Base-by-base conservation (phyloP, 371 early-diverging fungal species). In the Fennellomyces sp. region DNA sequence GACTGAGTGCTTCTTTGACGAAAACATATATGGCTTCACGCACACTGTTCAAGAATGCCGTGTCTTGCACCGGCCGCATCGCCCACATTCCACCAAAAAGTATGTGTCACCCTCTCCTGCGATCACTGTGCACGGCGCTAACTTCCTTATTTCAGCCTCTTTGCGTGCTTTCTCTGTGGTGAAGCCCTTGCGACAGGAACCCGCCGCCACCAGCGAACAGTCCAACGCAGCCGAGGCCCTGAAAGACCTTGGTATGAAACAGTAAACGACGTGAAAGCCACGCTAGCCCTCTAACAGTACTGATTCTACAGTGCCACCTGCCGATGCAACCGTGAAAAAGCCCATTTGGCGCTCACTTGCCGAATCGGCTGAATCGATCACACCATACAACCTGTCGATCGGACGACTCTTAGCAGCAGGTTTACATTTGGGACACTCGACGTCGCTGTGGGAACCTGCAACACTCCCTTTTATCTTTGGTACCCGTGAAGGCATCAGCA, bases 401-500 rank as follows among this genome's bases (percentile, higher is more conserved):
- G 72, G 85, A 17, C 75, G 84, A 42, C 82, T 98, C 52, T 72
- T 97, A 71, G 91, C 91, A 8, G 92, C 95, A 10, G 91, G 91
- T 52, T 82, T 96, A 69, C 98, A 98, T 70, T 75, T 98, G 56
- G 98, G 98, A 42, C 96, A 96, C 73, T 80, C 86, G 12, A 84
- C 85, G 21, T 75, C 86, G 19, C 75, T 83, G 39, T 94, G 91
- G 94, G 88, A 97, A 63, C 89, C 90, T 13, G 66, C 85, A 50
- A 96, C 92, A 56, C 78, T 94, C 58, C 92, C 94, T 2, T 94
- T 85, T 65, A 91, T 97, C 51, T 94, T 90, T 66, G 98, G 98
- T 63, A 83, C 88, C 23, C 91, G 98, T 56, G 84, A 91, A 58
- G 97, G 96, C 27, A 90, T 97, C 62, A 90, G 91, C 68, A 91